These are phyloP conservation scores for Letharia lupina DNA, from an alignment of 495 filamentous ascomycete species.

Conservation along the genomic window DNA sequence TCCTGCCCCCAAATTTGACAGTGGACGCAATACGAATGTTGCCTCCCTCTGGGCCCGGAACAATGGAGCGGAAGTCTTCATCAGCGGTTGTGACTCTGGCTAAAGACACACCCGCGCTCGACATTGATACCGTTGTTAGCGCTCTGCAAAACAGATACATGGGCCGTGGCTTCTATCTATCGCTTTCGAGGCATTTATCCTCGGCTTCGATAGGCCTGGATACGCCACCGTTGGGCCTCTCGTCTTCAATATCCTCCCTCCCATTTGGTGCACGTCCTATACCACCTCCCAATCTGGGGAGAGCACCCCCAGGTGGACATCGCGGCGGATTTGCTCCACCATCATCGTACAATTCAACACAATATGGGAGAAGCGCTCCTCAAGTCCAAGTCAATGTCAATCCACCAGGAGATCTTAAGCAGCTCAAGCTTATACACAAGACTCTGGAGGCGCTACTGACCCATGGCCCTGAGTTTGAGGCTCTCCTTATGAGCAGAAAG, in stretches of 20 bases:
- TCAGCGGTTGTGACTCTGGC: constrained; percentile 79
- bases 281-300: constrained; percentile 40
- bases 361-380: constrained; percentile 34
- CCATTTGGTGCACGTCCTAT: constrained; percentile 81
- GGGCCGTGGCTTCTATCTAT: constrained; percentile 77
- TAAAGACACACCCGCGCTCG: constrained; percentile 72
- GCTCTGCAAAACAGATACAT: constrained; percentile 77
- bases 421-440: constrained; percentile 78
- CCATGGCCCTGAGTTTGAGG: constrained; percentile 84
- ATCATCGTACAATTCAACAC: constrained; percentile 46
- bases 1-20: constrained; percentile 57
- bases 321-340: constrained; percentile 77
- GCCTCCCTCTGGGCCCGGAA: constrained; percentile 47
- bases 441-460: constrained; percentile 70
- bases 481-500: constrained; percentile 75
- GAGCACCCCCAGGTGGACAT: constrained; percentile 52
- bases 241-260: constrained; percentile 44
- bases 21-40: constrained; percentile 74
- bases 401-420: constrained; percentile 67
- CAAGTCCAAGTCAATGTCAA: constrained; percentile 64
- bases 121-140: constrained; percentile 76
- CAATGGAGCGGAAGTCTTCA: constrained; percentile 65
- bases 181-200: constrained; percentile 72
- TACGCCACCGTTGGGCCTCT: constrained; percentile 42
- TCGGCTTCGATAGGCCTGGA: constrained; percentile 61